Percentiles rank a stretch among this genome's conserved stretches.
Conservation (phyloP, 2,329 filamentous ascomycete species). For the Trichothecium roseum region DNA sequence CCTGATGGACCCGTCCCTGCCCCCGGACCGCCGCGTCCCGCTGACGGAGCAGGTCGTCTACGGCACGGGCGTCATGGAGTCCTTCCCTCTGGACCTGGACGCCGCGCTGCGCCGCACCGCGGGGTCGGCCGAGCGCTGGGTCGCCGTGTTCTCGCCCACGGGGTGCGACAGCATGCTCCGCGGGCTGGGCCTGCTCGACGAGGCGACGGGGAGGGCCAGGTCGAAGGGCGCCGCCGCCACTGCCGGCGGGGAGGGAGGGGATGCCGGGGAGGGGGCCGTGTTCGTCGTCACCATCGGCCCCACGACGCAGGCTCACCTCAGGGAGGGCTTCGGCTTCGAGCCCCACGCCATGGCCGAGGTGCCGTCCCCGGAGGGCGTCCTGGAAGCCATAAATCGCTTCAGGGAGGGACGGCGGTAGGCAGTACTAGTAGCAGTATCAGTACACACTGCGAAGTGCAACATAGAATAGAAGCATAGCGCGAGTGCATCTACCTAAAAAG, state of each 20-base stretch:
- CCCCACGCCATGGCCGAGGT: slow-evolving; percentile 72
- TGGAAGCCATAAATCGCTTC: slow-evolving; percentile 49
- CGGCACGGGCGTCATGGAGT: slow-evolving; percentile 71
- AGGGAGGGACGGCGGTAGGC: slow-evolving; percentile 1
- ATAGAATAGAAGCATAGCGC: too few relatives aligned
- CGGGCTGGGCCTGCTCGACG: slow-evolving; percentile 40
- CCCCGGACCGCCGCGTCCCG: slow-evolving; percentile 39
- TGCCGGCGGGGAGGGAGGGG: slow-evolving; percentile 26
- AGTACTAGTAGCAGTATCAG: too few relatives aligned
- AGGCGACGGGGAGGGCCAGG: slow-evolving; percentile 29
- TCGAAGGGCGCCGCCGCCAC: too few relatives aligned
- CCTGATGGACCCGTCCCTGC: slow-evolving; percentile 49
- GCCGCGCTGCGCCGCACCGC: slow-evolving; percentile 35
- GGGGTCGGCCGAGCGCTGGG: slow-evolving; percentile 45
- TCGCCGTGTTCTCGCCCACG: slow-evolving; percentile 63
- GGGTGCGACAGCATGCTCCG: slow-evolving; percentile 52
- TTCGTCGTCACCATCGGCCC: slow-evolving; percentile 84
- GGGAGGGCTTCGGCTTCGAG: slow-evolving; percentile 51
- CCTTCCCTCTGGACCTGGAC: slow-evolving; percentile 61
- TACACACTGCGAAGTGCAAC: too few relatives aligned
- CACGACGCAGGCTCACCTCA: slow-evolving; percentile 72
- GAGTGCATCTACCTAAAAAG: too few relatives aligned
- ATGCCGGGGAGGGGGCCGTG: slow-evolving; percentile 41
- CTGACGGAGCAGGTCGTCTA: slow-evolving; percentile 82
- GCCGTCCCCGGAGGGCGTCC: slow-evolving; percentile 73